Evolutionary conservation across 148 eudicot species (phyloP).

Genomic region (Mesembryanthemum crystallinum): DNA sequence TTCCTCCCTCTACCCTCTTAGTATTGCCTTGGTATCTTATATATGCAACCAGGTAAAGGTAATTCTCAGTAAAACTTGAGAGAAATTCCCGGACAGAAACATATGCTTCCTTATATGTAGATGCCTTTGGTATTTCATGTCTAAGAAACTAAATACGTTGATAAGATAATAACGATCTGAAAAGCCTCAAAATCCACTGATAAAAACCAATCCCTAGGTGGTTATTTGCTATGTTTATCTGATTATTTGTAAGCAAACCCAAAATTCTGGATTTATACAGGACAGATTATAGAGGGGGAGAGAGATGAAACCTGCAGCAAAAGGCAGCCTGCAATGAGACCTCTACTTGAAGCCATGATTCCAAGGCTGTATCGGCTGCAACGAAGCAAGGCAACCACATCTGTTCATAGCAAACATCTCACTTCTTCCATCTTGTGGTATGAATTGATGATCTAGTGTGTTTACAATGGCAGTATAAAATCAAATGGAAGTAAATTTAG

Average conservation of each 20-base stretch:
- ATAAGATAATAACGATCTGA: too few relatives aligned
- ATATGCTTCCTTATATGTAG: not conserved
- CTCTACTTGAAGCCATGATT: constrained; percentile 95
- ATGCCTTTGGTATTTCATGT: constrained; percentile 1
- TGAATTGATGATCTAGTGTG: not conserved
- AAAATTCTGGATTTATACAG: not conserved
- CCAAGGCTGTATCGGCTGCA: constrained; percentile 97
- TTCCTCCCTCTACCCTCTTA: too few relatives aligned
- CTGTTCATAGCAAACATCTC: constrained; percentile 32
- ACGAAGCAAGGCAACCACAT: constrained; percentile 88
- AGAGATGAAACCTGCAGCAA: constrained; percentile 53
- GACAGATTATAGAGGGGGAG: not conserved
- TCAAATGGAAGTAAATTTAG: not conserved
- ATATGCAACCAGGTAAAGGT: not conserved
- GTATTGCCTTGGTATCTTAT: too few relatives aligned
- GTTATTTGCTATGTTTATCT: not conserved
- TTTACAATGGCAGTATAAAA: not conserved
- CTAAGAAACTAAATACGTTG: too few relatives aligned
- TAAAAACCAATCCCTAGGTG: not conserved
- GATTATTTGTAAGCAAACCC: not conserved
- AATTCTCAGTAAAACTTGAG: not conserved
- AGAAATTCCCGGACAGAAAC: not conserved
- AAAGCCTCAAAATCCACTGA: not conserved
- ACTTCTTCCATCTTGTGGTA: not conserved
- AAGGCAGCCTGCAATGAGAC: constrained; percentile 83